Evolutionary conservation across 768 basidiomycete species (phyloP), one percentile per base, ranked within the genome.

Genomic region (Podaxis mareebaensis): DNA sequence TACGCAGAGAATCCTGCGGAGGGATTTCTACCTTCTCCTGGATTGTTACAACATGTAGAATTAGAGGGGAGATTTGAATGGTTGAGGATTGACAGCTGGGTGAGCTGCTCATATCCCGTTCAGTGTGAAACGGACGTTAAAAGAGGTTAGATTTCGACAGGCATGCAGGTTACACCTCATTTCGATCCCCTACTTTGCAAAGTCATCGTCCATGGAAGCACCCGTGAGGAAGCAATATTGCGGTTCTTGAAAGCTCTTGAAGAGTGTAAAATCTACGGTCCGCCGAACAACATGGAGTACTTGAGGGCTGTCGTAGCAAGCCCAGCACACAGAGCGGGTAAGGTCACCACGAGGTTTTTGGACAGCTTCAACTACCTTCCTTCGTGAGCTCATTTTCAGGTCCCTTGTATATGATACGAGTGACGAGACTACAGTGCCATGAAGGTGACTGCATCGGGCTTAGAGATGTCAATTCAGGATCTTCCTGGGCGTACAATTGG

Each of bases 141-240:
- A 28, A 7, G 20, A 13, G 20, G 49, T 15, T 24, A 82, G 83
- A 71, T 84, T 30, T 78, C 81, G 4, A 83, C 80, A 0, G 85
- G 85, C 22, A 82, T 81, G 4, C 71, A 71, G 3, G 67, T 88
- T 10, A 85, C 83, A 3, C 78, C 82, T 0, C 80, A 78, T 63
- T 88, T 84, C 66, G 87, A 88, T 61, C 84, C 85, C 0, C 76
- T 88, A 0, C 74, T 88, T 3, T 82, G 78, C 68, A 91, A 91
- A 71, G 66, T 90, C 11, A 79, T 90, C 20, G 85, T 85, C 3
- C 76, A 77, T 1, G 87, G 79, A 0, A 15, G 68, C 1, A 77
- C 79, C 0, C 77, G 88, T 39, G 70, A 76, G 3, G 78, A 83
- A 58, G 83, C 85, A 0, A 70, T 85, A 7, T 56, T 66, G 0